These are phyloP conservation scores for Colletotrichum sublineola DNA, from an alignment of 2,329 filamentous ascomycete genomes.

Conservation along the genomic window DNA sequence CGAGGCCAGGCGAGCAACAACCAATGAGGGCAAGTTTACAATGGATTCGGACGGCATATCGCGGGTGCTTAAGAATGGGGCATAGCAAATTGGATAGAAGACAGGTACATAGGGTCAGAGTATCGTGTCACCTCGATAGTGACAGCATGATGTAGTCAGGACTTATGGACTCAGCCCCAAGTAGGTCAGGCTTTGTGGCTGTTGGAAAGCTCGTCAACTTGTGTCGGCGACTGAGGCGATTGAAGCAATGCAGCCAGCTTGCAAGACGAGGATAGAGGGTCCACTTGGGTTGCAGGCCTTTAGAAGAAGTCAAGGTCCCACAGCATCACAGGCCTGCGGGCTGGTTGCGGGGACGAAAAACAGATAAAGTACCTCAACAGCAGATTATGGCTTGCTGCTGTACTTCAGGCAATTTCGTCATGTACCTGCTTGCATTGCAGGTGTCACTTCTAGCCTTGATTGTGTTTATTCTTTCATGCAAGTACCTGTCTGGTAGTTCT, in stretches of 20 bases:
- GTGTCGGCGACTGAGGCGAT: background rate
- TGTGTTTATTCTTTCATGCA: slow-evolving; percentile 1
- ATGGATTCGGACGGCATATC: background rate
- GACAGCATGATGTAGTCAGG: background rate
- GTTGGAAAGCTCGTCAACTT: background rate
- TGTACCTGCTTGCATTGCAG: background rate
- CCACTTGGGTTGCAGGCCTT: background rate
- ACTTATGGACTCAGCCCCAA: background rate
- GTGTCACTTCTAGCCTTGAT: background rate
- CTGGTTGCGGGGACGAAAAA: background rate
- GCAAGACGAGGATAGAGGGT: background rate
- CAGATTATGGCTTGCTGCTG: background rate
- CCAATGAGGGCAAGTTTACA: background rate
- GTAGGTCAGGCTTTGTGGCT: background rate
- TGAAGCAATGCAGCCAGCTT: background rate
- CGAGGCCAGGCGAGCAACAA: slow-evolving; percentile 51
- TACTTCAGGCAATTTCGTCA: background rate
- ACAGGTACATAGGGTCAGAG: background rate
- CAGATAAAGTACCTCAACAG: background rate
- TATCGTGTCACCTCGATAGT: background rate
- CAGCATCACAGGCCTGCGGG: background rate
- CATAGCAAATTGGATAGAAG: background rate
- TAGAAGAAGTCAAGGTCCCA: background rate
- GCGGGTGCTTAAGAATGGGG: background rate
- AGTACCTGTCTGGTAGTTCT: slow-evolving; percentile 4